Conservation (phyloP, 768 basidiomycete genomes). For the Lepiota subincarnata region DNA sequence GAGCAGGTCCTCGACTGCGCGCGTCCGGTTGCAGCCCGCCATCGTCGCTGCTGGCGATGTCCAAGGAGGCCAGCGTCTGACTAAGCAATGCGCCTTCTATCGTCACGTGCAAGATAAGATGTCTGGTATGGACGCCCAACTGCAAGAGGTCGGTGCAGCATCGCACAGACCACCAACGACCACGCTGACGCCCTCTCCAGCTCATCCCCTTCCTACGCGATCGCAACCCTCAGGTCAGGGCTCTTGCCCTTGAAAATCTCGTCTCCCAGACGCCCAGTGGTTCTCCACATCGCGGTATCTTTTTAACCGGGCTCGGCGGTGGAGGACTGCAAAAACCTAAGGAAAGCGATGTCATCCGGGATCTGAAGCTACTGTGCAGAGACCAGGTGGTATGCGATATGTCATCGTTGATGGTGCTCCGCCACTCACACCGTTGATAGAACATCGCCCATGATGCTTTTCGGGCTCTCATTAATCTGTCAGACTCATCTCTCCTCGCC, state of each 20-base stretch:
- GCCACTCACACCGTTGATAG: conserved; percentile 34
- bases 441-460: conserved; percentile 93
- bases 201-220: conserved; percentile 84
- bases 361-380: conserved; percentile 82
- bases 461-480: conserved; percentile 89
- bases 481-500: conserved; percentile 73
- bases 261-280: conserved; percentile 73
- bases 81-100: neutral
- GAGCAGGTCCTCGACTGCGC: conserved; percentile 58
- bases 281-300: conserved; percentile 69
- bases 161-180: neutral
- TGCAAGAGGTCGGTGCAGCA: conserved; percentile 36
- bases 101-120: conserved; percentile 7
- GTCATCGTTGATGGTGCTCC: conserved; percentile 2
- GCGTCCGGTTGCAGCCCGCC: conserved; percentile 71
- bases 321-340: conserved; percentile 55
- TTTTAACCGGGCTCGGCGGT: conserved; percentile 57
- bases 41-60: conserved; percentile 33
- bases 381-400: conserved; percentile 68
- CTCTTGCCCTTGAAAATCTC: conserved; percentile 81
- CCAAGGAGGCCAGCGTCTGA: neutral
- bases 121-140: conserved; percentile 37
- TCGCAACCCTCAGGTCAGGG: conserved; percentile 81
- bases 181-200: conserved; percentile 30
- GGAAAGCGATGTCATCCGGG: conserved; percentile 68